Conservation (phyloP, 2,329 filamentous ascomycete species). For the Passalora sequoiae region DNA sequence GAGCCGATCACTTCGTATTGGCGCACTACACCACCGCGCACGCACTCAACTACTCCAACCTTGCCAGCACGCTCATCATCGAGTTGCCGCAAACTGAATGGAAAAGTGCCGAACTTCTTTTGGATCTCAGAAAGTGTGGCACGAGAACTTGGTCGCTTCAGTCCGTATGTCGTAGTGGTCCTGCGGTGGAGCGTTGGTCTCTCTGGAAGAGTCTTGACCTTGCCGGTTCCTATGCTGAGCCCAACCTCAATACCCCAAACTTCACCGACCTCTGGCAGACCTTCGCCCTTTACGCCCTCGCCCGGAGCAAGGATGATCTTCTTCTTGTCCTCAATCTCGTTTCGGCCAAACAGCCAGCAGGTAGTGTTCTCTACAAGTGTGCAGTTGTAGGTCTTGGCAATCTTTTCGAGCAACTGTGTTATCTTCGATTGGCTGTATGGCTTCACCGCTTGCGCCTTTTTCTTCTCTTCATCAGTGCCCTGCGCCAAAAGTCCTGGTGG, state of each 20-base stretch:
- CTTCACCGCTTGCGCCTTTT: slow-evolving; percentile 75
- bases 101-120: slow-evolving; percentile 96
- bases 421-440: slow-evolving; percentile 81
- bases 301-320: slow-evolving; percentile 90
- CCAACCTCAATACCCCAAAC: slow-evolving; percentile 98
- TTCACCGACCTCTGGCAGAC: slow-evolving; percentile 79
- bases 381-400: slow-evolving; percentile 84
- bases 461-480: slow-evolving; percentile 90
- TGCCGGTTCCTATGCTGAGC: slow-evolving; percentile 82
- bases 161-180: slow-evolving; percentile 81
- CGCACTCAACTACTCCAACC: slow-evolving; percentile 94
- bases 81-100: slow-evolving; percentile 93
- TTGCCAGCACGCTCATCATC: slow-evolving; percentile 94
- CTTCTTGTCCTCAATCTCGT: slow-evolving; percentile 97
- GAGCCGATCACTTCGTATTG: slow-evolving; percentile 96
- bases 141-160: slow-evolving; percentile 91
- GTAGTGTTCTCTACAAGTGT: slow-evolving; percentile 96
- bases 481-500: slow-evolving; percentile 79
- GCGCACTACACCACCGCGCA: slow-evolving; percentile 83
- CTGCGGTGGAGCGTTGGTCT: slow-evolving; percentile 88
- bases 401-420: slow-evolving; percentile 80
- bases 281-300: slow-evolving; percentile 87
- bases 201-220: slow-evolving; percentile 87
- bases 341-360: slow-evolving; percentile 91
- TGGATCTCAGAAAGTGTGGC: slow-evolving; percentile 90